phyloP scores from a whole-genome alignment of 306 rosid species.

The Vicia faba region DNA sequence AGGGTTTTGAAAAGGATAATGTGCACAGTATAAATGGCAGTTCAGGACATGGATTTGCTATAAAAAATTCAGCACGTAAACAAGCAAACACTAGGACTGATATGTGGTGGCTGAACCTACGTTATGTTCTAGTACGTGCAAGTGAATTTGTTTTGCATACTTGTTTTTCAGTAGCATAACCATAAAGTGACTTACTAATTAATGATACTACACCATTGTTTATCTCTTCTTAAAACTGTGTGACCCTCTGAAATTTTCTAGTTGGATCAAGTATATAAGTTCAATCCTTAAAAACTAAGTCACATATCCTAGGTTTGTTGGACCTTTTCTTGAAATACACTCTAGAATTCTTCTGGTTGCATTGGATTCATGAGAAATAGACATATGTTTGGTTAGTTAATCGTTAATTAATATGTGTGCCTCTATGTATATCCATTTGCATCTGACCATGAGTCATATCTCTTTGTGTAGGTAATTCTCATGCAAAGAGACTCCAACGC shows the following conservation, averaged over 20 bases:
- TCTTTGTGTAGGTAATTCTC: constrained; percentile 58
- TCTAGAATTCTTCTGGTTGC: constrained; percentile 19
- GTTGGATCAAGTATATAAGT: neutral
- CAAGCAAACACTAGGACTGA: constrained; percentile 47
- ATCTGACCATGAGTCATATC: constrained; percentile 27
- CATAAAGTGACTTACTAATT: neutral
- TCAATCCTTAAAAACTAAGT: constrained; percentile 25
- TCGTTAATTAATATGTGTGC: constrained; percentile 10
- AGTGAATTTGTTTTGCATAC: neutral
- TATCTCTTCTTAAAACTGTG: constrained; percentile 22
- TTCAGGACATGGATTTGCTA: constrained; percentile 44
- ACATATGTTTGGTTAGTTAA: constrained; percentile 8
- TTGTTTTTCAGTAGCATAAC: constrained; percentile 25
- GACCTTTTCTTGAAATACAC: constrained; percentile 25
- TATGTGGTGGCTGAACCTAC: constrained; percentile 80
- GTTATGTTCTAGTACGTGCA: constrained; percentile 76
- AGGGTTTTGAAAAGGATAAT: constrained; percentile 38
- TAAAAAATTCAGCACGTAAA: constrained; percentile 36
- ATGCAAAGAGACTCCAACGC: constrained; percentile 58
- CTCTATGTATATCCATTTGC: constrained; percentile 26
- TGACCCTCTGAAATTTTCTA: neutral
- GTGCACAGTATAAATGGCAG: constrained; percentile 36
- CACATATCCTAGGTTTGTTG: constrained; percentile 1
- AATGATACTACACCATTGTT: constrained; percentile 1
- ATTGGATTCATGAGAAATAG: constrained; percentile 1